These are phyloP conservation scores for Lablab purpureus DNA, from an alignment of 306 rosid species.

Conservation along the genomic window DNA sequence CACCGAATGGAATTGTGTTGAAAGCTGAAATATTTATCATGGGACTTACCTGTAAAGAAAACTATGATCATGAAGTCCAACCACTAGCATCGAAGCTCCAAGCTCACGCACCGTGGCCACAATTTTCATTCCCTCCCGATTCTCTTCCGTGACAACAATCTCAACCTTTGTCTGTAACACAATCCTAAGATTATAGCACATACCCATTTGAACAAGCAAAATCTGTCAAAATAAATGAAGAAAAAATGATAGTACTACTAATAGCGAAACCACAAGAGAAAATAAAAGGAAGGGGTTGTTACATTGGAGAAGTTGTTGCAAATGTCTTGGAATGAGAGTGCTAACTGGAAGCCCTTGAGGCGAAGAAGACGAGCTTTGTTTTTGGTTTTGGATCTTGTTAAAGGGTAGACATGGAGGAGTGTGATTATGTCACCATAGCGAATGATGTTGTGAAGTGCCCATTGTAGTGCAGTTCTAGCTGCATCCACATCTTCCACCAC, in stretches of 20 bases:
- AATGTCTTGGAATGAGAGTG: constrained; percentile 78
- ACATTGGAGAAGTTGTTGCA: constrained; percentile 74
- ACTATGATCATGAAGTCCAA: constrained; percentile 92
- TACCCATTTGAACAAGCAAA: constrained; percentile 42
- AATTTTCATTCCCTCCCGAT: constrained; percentile 74
- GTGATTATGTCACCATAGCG: constrained; percentile 79
- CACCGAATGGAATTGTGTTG: background rate
- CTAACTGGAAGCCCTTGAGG: constrained; percentile 73
- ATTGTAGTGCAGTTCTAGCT: constrained; percentile 74
- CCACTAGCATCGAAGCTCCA: constrained; percentile 80
- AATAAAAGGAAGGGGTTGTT: background rate
- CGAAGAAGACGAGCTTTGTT: constrained; percentile 66
- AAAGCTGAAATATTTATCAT: background rate
- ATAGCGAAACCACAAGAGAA: background rate
- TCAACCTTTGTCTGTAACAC: constrained; percentile 89
- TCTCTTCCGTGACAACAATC: constrained; percentile 86
- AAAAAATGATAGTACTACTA: background rate
- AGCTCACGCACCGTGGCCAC: constrained; percentile 67
- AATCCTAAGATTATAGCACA: constrained; percentile 67
- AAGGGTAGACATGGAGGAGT: constrained; percentile 74
- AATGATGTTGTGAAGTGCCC: constrained; percentile 80
- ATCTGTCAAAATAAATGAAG: constrained; percentile 1
- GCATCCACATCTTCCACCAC: constrained; percentile 87
- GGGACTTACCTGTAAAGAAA: constrained; percentile 85
- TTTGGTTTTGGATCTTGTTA: constrained; percentile 59